These are phyloP conservation scores for Puccinia coronata DNA, from an alignment of 1,284 basidiomycete genomes.

Conservation along the genomic window DNA sequence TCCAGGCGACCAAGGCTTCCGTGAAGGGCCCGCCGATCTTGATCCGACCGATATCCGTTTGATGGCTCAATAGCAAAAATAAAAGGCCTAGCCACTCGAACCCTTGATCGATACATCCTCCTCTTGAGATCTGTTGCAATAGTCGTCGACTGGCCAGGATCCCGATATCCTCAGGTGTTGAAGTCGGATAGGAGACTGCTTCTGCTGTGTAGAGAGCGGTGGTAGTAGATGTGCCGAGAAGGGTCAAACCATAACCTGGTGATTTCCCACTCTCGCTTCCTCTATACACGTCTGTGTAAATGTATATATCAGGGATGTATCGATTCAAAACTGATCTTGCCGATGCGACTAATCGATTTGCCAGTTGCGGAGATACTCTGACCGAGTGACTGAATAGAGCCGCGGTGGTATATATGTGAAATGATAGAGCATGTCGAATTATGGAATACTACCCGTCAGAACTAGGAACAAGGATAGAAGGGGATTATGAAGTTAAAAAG, in stretches of 20 bases:
- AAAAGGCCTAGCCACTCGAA: conserved; percentile 86
- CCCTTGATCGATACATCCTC: conserved; percentile 86
- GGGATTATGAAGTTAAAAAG: not conserved
- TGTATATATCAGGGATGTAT: conserved; percentile 95
- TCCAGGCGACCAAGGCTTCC: conserved; percentile 40
- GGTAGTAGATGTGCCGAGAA: conserved; percentile 90
- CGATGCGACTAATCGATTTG: conserved; percentile 94
- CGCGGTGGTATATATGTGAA: not conserved
- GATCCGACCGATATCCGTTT: conserved; percentile 87
- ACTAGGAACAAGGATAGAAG: not conserved
- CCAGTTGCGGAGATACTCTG: conserved; percentile 93
- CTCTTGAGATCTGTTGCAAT: conserved; percentile 73
- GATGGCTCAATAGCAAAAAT: conserved; percentile 87
- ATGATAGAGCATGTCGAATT: too few relatives aligned
- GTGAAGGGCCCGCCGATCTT: conserved; percentile 69
- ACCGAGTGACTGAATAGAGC: conserved; percentile 72
- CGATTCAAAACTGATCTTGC: conserved; percentile 87
- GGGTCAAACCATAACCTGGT: conserved; percentile 88
- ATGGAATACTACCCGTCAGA: not conserved
- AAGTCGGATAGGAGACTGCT: conserved; percentile 69
- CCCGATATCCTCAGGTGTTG: conserved; percentile 76
- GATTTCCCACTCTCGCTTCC: conserved; percentile 97
- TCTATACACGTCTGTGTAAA: conserved; percentile 98
- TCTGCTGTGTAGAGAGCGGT: conserved; percentile 85
- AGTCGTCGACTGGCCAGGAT: conserved; percentile 74